phyloP scores from a whole-genome alignment of 1,139 yeast genomes.

The Candida anutae region DNA sequence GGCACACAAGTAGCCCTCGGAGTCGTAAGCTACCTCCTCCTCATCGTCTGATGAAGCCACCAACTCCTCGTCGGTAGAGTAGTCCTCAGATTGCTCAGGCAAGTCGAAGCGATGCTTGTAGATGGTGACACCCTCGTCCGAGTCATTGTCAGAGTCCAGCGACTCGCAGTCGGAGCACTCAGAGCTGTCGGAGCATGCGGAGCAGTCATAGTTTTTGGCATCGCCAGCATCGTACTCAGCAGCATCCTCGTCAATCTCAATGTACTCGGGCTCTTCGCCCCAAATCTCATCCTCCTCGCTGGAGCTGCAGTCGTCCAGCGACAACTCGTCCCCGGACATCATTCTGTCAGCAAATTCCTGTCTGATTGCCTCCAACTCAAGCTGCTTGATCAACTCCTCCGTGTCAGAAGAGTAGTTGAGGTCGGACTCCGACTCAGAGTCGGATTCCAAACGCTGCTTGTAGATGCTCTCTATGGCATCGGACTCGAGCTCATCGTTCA shows the following conservation, averaged over 20 bases:
- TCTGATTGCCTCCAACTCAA: conserved; percentile 33
- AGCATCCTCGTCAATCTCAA: conserved; percentile 24
- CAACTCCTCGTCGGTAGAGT: conserved; percentile 34
- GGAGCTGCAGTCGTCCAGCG: conserved; percentile 27
- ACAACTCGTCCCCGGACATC: conserved; percentile 18
- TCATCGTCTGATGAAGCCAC: conserved; percentile 5
- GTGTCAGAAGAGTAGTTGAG: conserved; percentile 7
- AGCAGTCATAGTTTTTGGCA: conserved; percentile 20
- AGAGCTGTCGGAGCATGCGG: background rate
- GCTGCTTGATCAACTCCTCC: conserved; percentile 23
- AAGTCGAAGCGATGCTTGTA: conserved; percentile 36
- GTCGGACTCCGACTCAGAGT: conserved; percentile 5
- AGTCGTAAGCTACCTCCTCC: conserved; percentile 10
- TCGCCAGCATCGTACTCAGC: conserved; percentile 14
- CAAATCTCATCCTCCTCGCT: conserved; percentile 18
- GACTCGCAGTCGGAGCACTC: background rate
- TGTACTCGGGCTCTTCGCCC: conserved; percentile 25
- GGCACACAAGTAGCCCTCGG: conserved; percentile 20
- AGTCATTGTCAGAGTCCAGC: conserved; percentile 18
- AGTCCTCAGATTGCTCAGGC: conserved; percentile 28
- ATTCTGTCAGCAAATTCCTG: conserved; percentile 31
- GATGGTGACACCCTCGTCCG: conserved; percentile 38
- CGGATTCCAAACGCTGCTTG: conserved; percentile 7
- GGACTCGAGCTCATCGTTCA: conserved; percentile 30
- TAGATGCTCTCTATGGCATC: conserved; percentile 17